A percentile compares a stretch with the other conserved stretches of the same genome.
Evolutionary conservation across 2,329 filamentous ascomycete genomes (phyloP).

Genomic region (Cladophialophora yegresii): DNA sequence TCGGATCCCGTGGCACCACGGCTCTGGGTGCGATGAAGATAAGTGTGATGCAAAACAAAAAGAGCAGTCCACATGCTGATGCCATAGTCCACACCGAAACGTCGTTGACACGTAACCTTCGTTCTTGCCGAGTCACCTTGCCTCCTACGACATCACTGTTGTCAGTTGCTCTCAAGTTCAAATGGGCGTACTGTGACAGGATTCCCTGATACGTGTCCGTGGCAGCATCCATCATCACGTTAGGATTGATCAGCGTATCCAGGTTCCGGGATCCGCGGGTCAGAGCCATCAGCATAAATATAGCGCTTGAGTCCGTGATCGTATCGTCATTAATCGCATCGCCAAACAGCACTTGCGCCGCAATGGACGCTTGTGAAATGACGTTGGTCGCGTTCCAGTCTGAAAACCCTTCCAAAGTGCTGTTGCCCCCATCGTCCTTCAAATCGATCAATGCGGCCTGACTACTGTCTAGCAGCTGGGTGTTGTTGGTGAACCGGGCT

Average conservation of each 20-base stretch:
- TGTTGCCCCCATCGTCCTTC: slow-evolving; percentile 38
- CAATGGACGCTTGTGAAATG: slow-evolving; percentile 23
- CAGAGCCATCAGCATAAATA: slow-evolving; percentile 33
- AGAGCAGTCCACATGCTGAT: slow-evolving; percentile 28
- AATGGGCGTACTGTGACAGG: slow-evolving; percentile 34
- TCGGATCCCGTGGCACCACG: slow-evolving; percentile 36
- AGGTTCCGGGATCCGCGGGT: slow-evolving; percentile 25
- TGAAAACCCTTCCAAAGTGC: slow-evolving; percentile 38
- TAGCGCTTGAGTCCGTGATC: slow-evolving; percentile 23
- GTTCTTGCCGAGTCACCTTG: slow-evolving; percentile 19
- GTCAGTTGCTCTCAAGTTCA: slow-evolving; percentile 23
- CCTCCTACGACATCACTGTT: slow-evolving; percentile 20
- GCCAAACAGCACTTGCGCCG: slow-evolving; percentile 31
- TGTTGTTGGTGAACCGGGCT: slow-evolving; percentile 34
- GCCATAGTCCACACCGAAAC: slow-evolving; percentile 33
- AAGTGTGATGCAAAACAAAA: slow-evolving; percentile 28
- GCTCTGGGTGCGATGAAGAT: slow-evolving; percentile 32
- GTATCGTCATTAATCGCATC: slow-evolving; percentile 22
- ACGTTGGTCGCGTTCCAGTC: slow-evolving; percentile 33
- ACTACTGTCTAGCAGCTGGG: slow-evolving; percentile 18
- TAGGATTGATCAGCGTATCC: slow-evolving; percentile 28
- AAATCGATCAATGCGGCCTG: slow-evolving; percentile 24
- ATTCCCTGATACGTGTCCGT: slow-evolving; percentile 32
- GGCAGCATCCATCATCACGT: slow-evolving; percentile 30
- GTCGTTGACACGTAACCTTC: slow-evolving; percentile 31